These are phyloP conservation scores for Spergularia azorica DNA, from an alignment of 179 eudicot species.

Conservation along the genomic window DNA sequence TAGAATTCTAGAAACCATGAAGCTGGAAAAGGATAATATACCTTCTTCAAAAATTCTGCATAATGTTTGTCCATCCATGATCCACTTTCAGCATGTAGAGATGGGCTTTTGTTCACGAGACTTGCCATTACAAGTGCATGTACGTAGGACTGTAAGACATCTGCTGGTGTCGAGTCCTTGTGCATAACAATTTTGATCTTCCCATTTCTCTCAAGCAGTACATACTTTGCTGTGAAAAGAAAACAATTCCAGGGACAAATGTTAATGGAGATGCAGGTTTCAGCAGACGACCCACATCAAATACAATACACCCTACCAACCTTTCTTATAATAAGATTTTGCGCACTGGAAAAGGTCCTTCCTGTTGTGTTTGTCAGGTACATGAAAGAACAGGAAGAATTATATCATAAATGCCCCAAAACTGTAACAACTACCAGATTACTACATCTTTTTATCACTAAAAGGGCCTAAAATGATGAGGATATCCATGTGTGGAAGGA, in stretches of 20 bases:
- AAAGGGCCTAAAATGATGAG: no score
- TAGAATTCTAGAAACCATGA: neutral
- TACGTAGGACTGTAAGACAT: conserved; percentile 70
- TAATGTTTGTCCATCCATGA: conserved; percentile 88
- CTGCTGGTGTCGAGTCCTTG: conserved; percentile 63
- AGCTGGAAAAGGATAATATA: conserved; percentile 4
- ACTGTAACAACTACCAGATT: neutral
- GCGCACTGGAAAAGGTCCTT: conserved; percentile 54
- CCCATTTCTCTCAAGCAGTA: conserved; percentile 65
- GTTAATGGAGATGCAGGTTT: conserved; percentile 1
- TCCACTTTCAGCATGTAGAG: conserved; percentile 57
- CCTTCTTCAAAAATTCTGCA: conserved; percentile 60
- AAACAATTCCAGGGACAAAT: neutral
- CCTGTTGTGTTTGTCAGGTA: conserved; percentile 57
- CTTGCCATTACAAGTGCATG: conserved; percentile 89
- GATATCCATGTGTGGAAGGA: no score
- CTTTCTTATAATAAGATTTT: conserved; percentile 63
- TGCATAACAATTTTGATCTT: conserved; percentile 61
- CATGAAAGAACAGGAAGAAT: conserved; percentile 1
- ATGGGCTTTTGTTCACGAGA: conserved; percentile 39
- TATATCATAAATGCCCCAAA: neutral
- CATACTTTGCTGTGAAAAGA: conserved; percentile 54
- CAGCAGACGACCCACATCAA: neutral
- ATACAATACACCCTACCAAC: conserved; percentile 33
- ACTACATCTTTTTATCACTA: neutral